Conservation (phyloP, 345 rosid genomes). For the Citrus inodora region DNA sequence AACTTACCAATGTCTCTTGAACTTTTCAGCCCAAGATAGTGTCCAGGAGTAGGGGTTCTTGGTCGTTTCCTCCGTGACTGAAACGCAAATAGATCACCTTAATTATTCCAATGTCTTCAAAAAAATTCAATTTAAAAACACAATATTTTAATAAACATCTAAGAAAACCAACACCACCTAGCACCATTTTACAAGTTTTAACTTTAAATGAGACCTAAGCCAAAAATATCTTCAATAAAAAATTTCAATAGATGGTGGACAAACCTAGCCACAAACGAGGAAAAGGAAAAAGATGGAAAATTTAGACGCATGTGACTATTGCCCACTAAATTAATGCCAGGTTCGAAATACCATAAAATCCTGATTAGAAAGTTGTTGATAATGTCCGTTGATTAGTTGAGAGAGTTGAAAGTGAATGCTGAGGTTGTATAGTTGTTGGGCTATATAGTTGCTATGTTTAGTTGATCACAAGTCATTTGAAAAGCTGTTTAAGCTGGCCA, state of each 20-base stretch:
- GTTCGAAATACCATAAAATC: conserved; percentile 65
- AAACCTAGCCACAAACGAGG: conserved; percentile 6
- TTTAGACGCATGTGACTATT: conserved; percentile 19
- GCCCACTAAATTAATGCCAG: conserved; percentile 40
- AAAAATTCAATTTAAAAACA: neutral
- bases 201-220: neutral
- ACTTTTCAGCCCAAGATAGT: conserved; percentile 94
- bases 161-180: conserved; percentile 15
- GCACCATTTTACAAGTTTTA: conserved; percentile 8
- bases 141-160: neutral
- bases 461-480: conserved; percentile 90
- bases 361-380: conserved; percentile 83
- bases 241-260: conserved; percentile 10
- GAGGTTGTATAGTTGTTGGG: conserved; percentile 78
- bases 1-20: conserved; percentile 67
- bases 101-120: neutral
- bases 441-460: conserved; percentile 83
- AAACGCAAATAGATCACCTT: conserved; percentile 27
- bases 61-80: conserved; percentile 98
- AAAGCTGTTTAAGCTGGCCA: conserved; percentile 93
- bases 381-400: conserved; percentile 99
- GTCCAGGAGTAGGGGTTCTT: conserved; percentile 98
- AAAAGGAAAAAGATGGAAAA: conserved; percentile 17
- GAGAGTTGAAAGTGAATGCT: conserved; percentile 80
- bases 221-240: neutral